phyloP scores from a whole-genome alignment of 148 eudicot genomes.

The Vaccinium vitisidaea region DNA sequence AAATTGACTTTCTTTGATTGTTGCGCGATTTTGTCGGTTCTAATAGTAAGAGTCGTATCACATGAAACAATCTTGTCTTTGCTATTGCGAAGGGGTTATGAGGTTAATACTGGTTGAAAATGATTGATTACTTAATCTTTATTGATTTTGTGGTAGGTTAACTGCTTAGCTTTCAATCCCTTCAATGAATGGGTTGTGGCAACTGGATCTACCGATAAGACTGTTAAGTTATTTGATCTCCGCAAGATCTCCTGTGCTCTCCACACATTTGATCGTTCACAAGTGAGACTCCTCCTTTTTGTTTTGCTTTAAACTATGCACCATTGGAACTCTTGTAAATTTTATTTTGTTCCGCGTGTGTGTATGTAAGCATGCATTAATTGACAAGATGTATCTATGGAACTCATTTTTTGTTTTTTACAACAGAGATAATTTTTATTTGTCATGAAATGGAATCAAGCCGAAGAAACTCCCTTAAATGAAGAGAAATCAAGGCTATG shows the following conservation, averaged over 20 bases:
- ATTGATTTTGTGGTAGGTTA: too few species aligned
- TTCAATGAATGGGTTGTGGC: too few species aligned
- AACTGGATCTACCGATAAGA: too few species aligned
- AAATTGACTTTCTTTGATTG: background rate
- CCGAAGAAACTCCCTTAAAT: background rate
- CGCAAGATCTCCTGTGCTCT: too few species aligned
- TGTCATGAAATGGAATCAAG: background rate
- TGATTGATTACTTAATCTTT: too few species aligned
- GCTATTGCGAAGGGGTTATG: background rate
- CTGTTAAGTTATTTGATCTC: too few species aligned
- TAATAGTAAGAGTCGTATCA: background rate
- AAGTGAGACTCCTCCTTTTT: constrained; percentile 25
- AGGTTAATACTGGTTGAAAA: too few species aligned
- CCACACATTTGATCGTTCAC: too few species aligned
- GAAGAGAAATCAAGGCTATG: background rate
- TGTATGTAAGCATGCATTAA: background rate
- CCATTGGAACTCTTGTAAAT: background rate
- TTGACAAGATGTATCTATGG: background rate
- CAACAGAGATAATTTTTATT: constrained; percentile 27
- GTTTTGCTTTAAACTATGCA: background rate
- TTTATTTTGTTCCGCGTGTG: background rate
- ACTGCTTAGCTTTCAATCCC: too few species aligned
- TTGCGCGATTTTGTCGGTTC: background rate
- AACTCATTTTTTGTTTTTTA: constrained; percentile 11
- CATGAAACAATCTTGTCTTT: background rate